Evolutionary conservation across 306 rosid genomes (phyloP), one percentile per base, ranked within the genome.

Genomic region (Psophocarpus tetragonolobus): DNA sequence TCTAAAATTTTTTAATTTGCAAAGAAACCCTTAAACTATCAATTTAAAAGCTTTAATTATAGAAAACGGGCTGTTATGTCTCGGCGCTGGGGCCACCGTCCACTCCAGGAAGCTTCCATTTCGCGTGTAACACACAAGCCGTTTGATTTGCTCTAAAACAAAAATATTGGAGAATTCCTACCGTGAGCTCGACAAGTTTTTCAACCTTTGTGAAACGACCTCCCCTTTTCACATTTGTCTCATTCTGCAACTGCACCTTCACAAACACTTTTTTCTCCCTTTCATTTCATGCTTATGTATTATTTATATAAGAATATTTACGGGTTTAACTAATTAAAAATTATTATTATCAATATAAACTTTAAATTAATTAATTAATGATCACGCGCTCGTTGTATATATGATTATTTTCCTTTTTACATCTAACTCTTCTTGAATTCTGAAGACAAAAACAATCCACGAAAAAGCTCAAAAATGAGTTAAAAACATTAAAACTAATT

Each of bases 51-150:
- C 2, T 44, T 24, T 21, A 21, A 15, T 33, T 10, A 33, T 42
- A 1, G 26, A 57, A 39, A 20, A 56, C 6, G 38, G 17, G 18
- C 0, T 4, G 2, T 26, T 36, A 32, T 60, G 26, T 50, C 15
- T 50, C 38, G 1, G 4, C 2, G 18, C 2, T 3, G 8, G 42
- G 63, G 12, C 81, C 58, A 41, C 71, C 6, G 0, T 36, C 5
- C 30, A 51, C n/a, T 29, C 61, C 61, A 30, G 85, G 91, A 86
- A 86, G 81, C 27, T 87, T 87, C 89, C 85, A 73, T 84, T 61
- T 73, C 84, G 63, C 60, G 74, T 67, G 74, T 13, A 8, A 23
- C 15, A 62, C 44, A 70, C 24, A 71, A 9, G 29, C 57, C 39
- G 57, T 20, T 77, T 81, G 83, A 80, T 76, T 76, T 36, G 20